Evolutionary conservation across 2,329 filamentous ascomycete genomes (phyloP), one percentile per base, ranked within the genome.

Genomic region (Ophiocordyceps camponoti-leonardi): DNA sequence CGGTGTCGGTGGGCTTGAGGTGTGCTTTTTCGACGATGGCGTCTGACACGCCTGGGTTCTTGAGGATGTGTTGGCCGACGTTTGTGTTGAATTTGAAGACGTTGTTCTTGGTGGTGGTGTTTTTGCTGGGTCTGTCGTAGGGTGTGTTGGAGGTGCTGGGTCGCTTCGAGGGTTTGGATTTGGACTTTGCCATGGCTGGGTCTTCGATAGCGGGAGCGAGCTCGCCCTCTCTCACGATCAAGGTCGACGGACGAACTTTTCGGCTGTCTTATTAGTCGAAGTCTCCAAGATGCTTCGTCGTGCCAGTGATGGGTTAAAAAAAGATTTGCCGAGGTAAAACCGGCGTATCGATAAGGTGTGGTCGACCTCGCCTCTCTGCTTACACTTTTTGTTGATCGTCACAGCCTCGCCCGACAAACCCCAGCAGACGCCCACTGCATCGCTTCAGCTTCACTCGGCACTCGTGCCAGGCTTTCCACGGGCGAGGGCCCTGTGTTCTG

Each of bases 71-170:
- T 60, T 76, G 72, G 55, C 90, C 87, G 52, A 92, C 77, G 61
- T 90, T 71, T 54, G 83, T 92, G 70, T 94, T 94, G 78, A 95
- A 94, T 62, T 93, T 94, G 77, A 96, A 96, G 64, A 95, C 86
- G 56, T 85, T 88, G 67, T 94, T 87, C 57, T 69, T 69, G 47
- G 47, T 47, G 44, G 52, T 48, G 28, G 49, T 49, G 40, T 45
- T 49, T 42, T 48, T 49, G 43, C 53, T 50, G 16, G 61, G 59
- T 46, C 66, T 62, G 22, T 71, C 67, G 53, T 71, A 71, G 0
- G 63, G 63, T 2, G 57, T 57, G 26, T 60, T 58, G 46, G 66
- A 61, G 48, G 65, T 65, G 59, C 63, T 58, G 52, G 71, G 66
- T 60, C 72, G 72, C 65, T 76, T 77, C 46, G 23, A 11, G 41